Conservation (phyloP, 169 alveolate species). For the Eimeria tenella region DNA sequence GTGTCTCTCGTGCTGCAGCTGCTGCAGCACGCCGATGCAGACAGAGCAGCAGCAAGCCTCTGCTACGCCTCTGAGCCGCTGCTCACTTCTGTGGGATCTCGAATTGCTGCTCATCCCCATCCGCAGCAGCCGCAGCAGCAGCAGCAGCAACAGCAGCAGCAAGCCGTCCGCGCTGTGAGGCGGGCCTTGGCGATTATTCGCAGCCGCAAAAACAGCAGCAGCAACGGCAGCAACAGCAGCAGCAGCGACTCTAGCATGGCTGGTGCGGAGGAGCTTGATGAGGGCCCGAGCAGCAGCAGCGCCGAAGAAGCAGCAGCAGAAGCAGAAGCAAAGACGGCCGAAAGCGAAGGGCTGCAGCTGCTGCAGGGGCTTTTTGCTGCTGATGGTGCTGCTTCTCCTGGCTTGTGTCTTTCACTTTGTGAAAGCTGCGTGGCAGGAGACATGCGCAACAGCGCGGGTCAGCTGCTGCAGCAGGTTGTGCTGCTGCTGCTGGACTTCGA, state of each 20-base stretch:
- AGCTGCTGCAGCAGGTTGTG: constrained; percentile 69
- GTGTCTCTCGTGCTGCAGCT: constrained; percentile 29
- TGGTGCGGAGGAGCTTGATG: neutral
- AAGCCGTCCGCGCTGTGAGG: constrained; percentile 2
- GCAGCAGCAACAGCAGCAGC: constrained; percentile 56
- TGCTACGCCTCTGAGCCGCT: constrained; percentile 73
- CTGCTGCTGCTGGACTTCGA: constrained; percentile 68
- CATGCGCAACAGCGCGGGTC: constrained; percentile 71
- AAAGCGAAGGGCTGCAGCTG: neutral
- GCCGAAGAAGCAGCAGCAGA: constrained; percentile 3
- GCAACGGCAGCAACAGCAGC: constrained; percentile 25
- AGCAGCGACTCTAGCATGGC: constrained; percentile 18
- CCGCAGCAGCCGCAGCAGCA: constrained; percentile 56
- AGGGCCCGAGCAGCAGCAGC: neutral
- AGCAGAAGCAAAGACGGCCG: constrained; percentile 29
- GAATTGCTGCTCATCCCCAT: constrained; percentile 67
- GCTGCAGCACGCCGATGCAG: constrained; percentile 61
- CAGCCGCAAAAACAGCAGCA: constrained; percentile 31
- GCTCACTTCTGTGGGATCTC: constrained; percentile 54
- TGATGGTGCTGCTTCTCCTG: constrained; percentile 30
- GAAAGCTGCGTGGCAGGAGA: constrained; percentile 74
- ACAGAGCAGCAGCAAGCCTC: constrained; percentile 52
- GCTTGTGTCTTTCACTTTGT: constrained; percentile 58
- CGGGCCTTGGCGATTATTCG: neutral
- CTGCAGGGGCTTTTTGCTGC: constrained; percentile 49